Evolutionary conservation across 768 basidiomycete species (phyloP), one percentile per base, ranked within the genome.

Genomic region (Russula olivacea): DNA sequence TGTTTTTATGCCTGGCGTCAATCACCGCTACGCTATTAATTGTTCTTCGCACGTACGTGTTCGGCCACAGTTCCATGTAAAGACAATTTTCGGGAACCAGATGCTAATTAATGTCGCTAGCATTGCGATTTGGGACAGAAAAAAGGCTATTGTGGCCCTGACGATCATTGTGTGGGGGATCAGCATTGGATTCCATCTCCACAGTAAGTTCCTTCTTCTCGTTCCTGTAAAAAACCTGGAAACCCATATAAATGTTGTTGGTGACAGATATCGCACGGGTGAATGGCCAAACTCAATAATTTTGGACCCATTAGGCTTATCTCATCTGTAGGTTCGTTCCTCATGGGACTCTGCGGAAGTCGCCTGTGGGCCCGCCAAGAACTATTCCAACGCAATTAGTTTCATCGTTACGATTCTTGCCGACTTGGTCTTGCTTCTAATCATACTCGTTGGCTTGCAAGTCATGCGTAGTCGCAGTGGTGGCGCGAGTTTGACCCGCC

Each of bases 361-460:
- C 11, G 3, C 10, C 11, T 59, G 58, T 41, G 25, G 1, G 2
- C 1, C 12, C 6, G 1, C 4, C 23, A 17, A 32, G 9, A 19
- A 5, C 8, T 0, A 41, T 8, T 11, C 1, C 11, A 51, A 4
- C 41, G 28, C n/a, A 55, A 1, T 21, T 15, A 38, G 25, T 38
- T 21, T 36, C 30, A 7, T 53, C 15, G 14, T 25, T 9, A 48
- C 43, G 28, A 9, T 58, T 1, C n/a, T 7, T 8, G n/a, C 23
- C 30, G 62, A 63, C 57, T 28, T 45, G 7, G 5, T 34, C 25
- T 14, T 63, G 21, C 51, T 63, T 34, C 9, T 34, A 1, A 51
- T 48, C 51, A 58, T 63, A 50, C 51, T 63, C n/a, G 17, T 40
- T 41, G 57, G 57, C 32, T n/a, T 63, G 19, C 15, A 54, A 19